A percentile compares a stretch with the other conserved stretches of the same genome.
Conservation (phyloP, 768 basidiomycete genomes). For the Xerocomus spinulosus region DNA sequence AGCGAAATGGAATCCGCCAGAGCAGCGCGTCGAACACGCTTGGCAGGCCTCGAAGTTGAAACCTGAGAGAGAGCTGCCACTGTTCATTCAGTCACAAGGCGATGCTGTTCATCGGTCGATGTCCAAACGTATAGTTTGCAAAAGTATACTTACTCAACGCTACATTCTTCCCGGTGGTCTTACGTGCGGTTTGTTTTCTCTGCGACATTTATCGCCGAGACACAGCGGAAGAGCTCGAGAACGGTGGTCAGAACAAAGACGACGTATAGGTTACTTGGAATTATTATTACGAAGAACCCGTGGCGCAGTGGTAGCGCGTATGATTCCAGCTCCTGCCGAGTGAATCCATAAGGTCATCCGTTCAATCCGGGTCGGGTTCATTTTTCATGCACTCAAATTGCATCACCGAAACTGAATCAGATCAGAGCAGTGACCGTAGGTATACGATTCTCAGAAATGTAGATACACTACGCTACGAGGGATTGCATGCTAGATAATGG, state of each 20-base stretch:
- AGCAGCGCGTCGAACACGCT: background rate
- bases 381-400: no score
- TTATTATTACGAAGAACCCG: constrained; percentile 21
- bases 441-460: constrained; percentile 5
- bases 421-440: constrained; percentile 9
- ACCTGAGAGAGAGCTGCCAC: background rate
- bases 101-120: background rate
- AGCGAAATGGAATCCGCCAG: no score
- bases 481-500: constrained; percentile 14
- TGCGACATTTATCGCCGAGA: background rate
- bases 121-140: background rate
- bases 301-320: constrained; percentile 39
- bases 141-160: constrained; percentile 5
- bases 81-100: background rate
- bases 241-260: no score
- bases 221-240: no score
- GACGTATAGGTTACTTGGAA: background rate
- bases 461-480: constrained; percentile 9
- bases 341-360: constrained; percentile 42
- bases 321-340: constrained; percentile 32
- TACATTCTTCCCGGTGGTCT: constrained; percentile 13
- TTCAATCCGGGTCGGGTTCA: constrained; percentile 45
- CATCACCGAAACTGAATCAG: background rate
- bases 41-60: background rate
- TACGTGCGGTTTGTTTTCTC: constrained; percentile 18